Evolutionary conservation across 2,329 filamentous ascomycete species (phyloP).

Genomic region (Chaetomium strumarium): DNA sequence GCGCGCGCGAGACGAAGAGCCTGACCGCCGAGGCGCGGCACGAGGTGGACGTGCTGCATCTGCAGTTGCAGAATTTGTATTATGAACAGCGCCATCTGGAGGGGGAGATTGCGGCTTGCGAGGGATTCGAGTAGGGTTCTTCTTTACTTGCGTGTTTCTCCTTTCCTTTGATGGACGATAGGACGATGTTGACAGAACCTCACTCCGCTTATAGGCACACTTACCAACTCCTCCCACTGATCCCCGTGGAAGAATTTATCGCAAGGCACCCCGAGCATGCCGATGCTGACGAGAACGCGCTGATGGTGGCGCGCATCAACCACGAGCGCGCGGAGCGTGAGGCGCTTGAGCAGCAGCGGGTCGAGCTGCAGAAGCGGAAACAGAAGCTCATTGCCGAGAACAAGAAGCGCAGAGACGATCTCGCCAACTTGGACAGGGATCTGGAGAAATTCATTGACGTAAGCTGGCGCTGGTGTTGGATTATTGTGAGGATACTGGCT

Average conservation of each 20-base stretch:
- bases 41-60: conserved; percentile 84
- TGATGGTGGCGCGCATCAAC: conserved; percentile 87
- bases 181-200: conserved; percentile 4
- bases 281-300: conserved; percentile 66
- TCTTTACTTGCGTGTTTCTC: neutral
- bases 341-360: conserved; percentile 75
- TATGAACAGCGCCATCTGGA: conserved; percentile 91
- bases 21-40: conserved; percentile 80
- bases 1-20: conserved; percentile 78
- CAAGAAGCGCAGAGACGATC: conserved; percentile 87
- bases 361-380: conserved; percentile 64
- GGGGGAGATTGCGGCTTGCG: conserved; percentile 84
- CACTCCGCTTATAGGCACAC: conserved; percentile 60
- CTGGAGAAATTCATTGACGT: conserved; percentile 92
- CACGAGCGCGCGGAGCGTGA: conserved; percentile 83
- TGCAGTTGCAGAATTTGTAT: conserved; percentile 91
- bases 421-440: conserved; percentile 85
- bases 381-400: conserved; percentile 64
- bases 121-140: conserved; percentile 77
- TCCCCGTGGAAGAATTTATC: conserved; percentile 78
- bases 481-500: neutral
- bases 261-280: conserved; percentile 66
- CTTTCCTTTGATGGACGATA: neutral
- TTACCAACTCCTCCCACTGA: conserved; percentile 78
- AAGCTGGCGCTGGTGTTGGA: conserved; percentile 29